A percentile compares a stretch with the other conserved stretches of the same genome.
These are phyloP conservation scores for Aspergillus intermedius DNA, from an alignment of 2,329 filamentous ascomycete genomes.

Conservation along the genomic window DNA sequence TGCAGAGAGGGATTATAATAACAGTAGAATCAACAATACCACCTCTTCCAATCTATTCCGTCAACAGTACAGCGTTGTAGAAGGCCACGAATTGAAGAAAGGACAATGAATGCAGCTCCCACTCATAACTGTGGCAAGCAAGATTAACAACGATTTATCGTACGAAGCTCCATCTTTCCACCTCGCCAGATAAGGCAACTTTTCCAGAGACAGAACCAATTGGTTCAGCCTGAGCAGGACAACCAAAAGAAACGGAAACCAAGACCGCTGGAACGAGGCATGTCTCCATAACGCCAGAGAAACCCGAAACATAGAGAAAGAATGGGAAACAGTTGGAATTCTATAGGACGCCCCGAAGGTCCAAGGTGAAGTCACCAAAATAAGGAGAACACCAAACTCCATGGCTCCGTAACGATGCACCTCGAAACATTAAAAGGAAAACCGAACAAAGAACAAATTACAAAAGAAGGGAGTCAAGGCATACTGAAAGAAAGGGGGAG, in stretches of 20 bases:
- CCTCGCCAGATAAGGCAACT: background rate
- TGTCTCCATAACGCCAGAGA: too few relatives aligned
- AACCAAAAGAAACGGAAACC: too few relatives aligned
- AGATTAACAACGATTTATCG: background rate
- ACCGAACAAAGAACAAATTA: too few relatives aligned
- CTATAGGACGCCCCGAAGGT: too few relatives aligned
- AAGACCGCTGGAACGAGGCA: too few relatives aligned
- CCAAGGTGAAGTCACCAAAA: background rate
- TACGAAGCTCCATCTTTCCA: background rate
- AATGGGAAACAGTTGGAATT: background rate
- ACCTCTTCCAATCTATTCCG: too few relatives aligned
- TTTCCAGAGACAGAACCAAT: background rate
- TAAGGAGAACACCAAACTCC: background rate
- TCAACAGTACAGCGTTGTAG: too few relatives aligned
- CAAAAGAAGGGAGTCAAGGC: background rate
- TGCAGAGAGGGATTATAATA: too few relatives aligned
- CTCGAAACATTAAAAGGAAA: background rate
- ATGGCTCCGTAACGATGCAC: constrained; percentile 3
- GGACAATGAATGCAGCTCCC: background rate
- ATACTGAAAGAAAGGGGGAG: background rate
- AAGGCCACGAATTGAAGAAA: background rate
- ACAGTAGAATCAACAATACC: too few relatives aligned
- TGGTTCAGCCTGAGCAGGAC: too few relatives aligned
- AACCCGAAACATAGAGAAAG: background rate
- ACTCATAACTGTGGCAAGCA: background rate